These are phyloP conservation scores for Cystofilobasidium ferigula DNA, from an alignment of 768 basidiomycete genomes.

Conservation along the genomic window DNA sequence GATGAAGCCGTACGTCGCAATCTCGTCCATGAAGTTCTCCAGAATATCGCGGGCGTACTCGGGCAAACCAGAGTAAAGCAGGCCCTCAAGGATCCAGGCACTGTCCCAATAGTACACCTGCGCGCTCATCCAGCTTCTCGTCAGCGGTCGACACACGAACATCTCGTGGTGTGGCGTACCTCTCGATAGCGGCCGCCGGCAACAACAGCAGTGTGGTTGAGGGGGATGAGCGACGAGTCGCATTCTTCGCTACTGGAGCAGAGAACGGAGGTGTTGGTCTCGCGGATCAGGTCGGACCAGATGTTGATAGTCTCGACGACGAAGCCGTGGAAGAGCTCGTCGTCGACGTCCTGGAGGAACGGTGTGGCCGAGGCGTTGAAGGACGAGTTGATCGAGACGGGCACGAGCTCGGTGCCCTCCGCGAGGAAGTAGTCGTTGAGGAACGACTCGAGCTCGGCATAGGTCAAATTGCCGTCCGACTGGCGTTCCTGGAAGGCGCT, in stretches of 20 bases:
- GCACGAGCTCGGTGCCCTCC: constrained; percentile 72
- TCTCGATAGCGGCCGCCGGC: constrained; percentile 55
- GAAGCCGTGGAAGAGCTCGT: constrained; percentile 60
- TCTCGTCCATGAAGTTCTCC: constrained; percentile 90
- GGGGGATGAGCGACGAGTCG: constrained; percentile 73
- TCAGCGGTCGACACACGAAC: not conserved
- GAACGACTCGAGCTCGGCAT: constrained; percentile 56
- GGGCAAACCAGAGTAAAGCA: constrained; percentile 68
- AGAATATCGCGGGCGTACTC: constrained; percentile 62
- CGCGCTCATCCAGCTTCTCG: constrained; percentile 40
- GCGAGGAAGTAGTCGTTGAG: constrained; percentile 65
- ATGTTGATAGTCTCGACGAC: constrained; percentile 68
- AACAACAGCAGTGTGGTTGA: constrained; percentile 83
- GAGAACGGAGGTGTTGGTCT: constrained; percentile 58
- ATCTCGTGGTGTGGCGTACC: too few species aligned
- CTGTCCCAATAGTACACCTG: constrained; percentile 37
- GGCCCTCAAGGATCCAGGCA: constrained; percentile 48
- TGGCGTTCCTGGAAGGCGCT: constrained; percentile 49
- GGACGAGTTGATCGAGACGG: constrained; percentile 45
- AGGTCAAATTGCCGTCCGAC: constrained; percentile 41
- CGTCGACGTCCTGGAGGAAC: constrained; percentile 59
- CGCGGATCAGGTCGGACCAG: constrained; percentile 65
- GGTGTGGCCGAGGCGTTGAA: constrained; percentile 52
- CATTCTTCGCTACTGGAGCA: constrained; percentile 51
- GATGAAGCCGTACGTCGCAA: constrained; percentile 73